Base-by-base conservation (phyloP, 805 yeast species). In the Candida pseudofarinosa region DNA sequence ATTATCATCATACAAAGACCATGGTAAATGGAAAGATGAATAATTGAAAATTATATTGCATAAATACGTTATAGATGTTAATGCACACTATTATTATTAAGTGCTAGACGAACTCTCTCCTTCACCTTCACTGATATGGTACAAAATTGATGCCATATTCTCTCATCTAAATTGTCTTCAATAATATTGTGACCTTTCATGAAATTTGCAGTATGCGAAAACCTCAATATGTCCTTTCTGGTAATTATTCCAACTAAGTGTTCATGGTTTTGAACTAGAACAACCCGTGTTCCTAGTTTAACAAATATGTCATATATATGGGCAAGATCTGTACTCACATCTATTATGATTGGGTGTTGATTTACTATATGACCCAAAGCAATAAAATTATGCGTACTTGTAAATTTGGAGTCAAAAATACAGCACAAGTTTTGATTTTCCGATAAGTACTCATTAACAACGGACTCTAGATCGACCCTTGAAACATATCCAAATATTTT, bases 11-110 rank as follows among this genome's bases (percentile, higher is more conserved):
- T 91, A 88, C 65, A 79, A 77, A 58, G 81, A 75, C 55, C 74
- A 72, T 46, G 97, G 96, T 38, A 86, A 85, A 60, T 90, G 97
- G 97, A 78, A 67, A 44, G 88, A 80, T 47, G 75, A 73, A 38
- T n/a, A n/a, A n/a, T 10, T 23, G 28, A 23, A 23, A 7, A 23
- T 23, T 23, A 6, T 23, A 23, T 23, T 23, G 28, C 28, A 23
- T 23, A 23, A 23, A 23, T 23, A 23, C 28, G 28, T 32, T 15
- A 32, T n/a, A 32, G 34, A 15, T 32, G 34, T 32, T n/a, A 32
- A 32, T 32, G 5, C 7, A n/a, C 13, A 14, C 17, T 15, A 32
- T 32, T 6, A 14, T 12, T 31, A 28, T 38, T n/a, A n/a, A 15
- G 12, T 34, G 15, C 33, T 15, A 16, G n/a, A 38, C 28, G 6